Evolutionary conservation across 2,329 filamentous ascomycete species (phyloP).

Genomic region (Scytalidium lignicola): DNA sequence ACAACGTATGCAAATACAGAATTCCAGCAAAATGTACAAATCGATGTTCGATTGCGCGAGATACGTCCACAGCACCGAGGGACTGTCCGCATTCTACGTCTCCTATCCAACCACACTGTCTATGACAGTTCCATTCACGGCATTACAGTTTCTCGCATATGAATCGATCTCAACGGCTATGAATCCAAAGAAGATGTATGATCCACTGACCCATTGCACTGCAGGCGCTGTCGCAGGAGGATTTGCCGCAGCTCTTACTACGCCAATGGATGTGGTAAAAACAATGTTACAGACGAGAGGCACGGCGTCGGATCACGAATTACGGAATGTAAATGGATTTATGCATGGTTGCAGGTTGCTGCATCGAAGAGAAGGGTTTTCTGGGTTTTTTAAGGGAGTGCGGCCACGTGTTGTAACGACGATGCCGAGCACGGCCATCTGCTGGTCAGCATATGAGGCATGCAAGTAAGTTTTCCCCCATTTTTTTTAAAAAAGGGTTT

Average conservation of each 20-base stretch:
- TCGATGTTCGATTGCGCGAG: slow-evolving; percentile 82
- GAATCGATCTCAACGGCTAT: slow-evolving; percentile 92
- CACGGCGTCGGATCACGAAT: slow-evolving; percentile 72
- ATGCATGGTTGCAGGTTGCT: slow-evolving; percentile 23
- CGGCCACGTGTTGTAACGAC: slow-evolving; percentile 89
- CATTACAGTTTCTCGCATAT: slow-evolving; percentile 95
- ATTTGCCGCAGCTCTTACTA: slow-evolving; percentile 88
- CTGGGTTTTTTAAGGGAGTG: slow-evolving; percentile 89
- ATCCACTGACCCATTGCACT: slow-evolving; percentile 88
- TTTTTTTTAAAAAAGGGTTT: too few relatives aligned
- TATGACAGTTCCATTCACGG: slow-evolving; percentile 98
- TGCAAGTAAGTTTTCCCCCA: slow-evolving; percentile 55
- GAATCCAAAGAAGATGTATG: slow-evolving; percentile 82
- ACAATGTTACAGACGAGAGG: slow-evolving; percentile 93
- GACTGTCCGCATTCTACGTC: slow-evolving; percentile 89
- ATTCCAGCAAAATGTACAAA: slow-evolving; percentile 81
- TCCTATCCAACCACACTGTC: slow-evolving; percentile 97
- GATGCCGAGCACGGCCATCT: slow-evolving; percentile 99
- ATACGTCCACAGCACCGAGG: slow-evolving; percentile 83
- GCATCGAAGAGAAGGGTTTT: slow-evolving; percentile 71
- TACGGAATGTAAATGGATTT: slow-evolving; percentile 28
- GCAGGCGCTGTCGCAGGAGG: slow-evolving; percentile 91
- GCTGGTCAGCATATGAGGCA: slow-evolving; percentile 77
- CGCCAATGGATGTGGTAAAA: slow-evolving; percentile 97
- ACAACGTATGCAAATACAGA: slow-evolving; percentile 97